Conservation (phyloP, 805 yeast genomes). For the Isabelozyma rhagii region DNA sequence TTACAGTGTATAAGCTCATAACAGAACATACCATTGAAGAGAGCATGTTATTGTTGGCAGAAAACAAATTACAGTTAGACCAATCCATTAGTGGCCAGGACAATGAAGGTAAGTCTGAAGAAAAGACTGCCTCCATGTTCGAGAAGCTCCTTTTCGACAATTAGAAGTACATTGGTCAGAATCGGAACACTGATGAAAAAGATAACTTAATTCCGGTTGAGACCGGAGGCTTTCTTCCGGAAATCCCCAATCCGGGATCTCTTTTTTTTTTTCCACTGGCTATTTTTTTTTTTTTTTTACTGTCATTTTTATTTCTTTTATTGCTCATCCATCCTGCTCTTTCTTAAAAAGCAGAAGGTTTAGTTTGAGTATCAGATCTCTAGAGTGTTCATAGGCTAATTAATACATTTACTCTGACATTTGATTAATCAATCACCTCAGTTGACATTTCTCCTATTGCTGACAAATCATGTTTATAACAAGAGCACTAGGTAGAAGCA, state of each 20-base stretch:
- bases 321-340: not conserved
- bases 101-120: slow-evolving; percentile 44
- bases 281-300: not conserved
- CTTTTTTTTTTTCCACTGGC: not conserved
- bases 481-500: not conserved
- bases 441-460: not conserved
- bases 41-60: slow-evolving; percentile 80
- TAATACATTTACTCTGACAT: not conserved
- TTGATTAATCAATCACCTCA: not conserved
- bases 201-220: not conserved
- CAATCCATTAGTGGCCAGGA: slow-evolving; percentile 48
- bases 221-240: not conserved
- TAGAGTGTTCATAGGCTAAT: not conserved
- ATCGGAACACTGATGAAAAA: not conserved
- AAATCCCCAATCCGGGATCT: not conserved
- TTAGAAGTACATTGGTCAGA: not conserved
- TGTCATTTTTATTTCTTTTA: not conserved
- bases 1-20: slow-evolving; percentile 72
- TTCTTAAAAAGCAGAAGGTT: too few species aligned
- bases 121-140: slow-evolving; percentile 49
- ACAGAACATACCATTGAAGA: slow-evolving; percentile 81
- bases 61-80: slow-evolving; percentile 87
- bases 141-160: slow-evolving; percentile 44
- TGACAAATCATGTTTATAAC: not conserved
- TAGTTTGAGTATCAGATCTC: not conserved